Conservation (phyloP, 352 stramenopile genomes). For the Phytophthora boehmeriae region DNA sequence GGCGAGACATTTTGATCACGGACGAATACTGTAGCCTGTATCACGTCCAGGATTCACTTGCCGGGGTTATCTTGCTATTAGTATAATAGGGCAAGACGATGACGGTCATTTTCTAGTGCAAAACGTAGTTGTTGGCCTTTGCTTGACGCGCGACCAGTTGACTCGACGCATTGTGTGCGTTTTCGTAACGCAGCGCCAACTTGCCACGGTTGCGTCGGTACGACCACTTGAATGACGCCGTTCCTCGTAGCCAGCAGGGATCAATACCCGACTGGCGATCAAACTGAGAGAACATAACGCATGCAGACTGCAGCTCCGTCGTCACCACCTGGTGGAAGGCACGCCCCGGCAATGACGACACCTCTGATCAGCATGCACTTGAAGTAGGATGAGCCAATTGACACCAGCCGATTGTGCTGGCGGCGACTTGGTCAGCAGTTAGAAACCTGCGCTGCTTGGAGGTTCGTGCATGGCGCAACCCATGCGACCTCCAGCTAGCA, state of each 20-base stretch:
- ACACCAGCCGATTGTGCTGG: background rate
- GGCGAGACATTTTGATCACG: no score
- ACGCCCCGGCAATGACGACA: background rate
- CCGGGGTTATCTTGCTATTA: no score
- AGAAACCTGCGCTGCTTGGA: no score
- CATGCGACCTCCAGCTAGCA: no score
- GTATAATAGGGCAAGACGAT: background rate
- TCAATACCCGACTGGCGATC: slow-evolving; percentile 11
- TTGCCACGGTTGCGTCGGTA: no score
- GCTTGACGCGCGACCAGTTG: background rate
- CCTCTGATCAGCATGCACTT: slow-evolving; percentile 30
- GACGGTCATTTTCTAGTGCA: background rate
- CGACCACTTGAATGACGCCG: slow-evolving; percentile 1
- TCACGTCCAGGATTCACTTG: no score
- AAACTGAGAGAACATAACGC: background rate
- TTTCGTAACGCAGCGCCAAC: slow-evolving; percentile 1
- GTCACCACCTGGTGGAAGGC: slow-evolving; percentile 13
- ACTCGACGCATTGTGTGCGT: slow-evolving; percentile 14
- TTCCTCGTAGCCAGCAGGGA: slow-evolving; percentile 21
- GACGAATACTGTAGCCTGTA: no score
- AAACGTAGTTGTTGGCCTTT: no score
- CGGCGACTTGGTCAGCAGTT: no score
- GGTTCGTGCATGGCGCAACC: no score
- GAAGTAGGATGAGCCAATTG: slow-evolving; percentile 19
- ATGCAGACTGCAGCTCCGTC: background rate